Base-by-base conservation (phyloP, 1,284 basidiomycete species). In the Pseudozyma flocculosa region DNA sequence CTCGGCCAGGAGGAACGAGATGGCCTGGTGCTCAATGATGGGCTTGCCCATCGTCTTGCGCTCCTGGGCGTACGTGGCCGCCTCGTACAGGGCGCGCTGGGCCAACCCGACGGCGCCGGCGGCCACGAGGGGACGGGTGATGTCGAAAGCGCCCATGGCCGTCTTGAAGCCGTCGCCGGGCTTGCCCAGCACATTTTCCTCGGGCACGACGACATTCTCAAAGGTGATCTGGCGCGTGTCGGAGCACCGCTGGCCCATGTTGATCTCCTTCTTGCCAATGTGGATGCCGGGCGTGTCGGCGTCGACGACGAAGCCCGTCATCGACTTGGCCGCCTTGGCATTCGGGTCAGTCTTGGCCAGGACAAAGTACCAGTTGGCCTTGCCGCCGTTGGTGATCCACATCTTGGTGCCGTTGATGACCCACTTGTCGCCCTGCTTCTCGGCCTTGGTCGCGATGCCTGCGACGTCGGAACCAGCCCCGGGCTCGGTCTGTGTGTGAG, bases 211-310 rank as follows among this genome's bases (percentile, higher is more conserved):
- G n/a, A 82, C 81, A 54, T 82, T 79, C 63, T 81, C 81, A 59
- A 84, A 83, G 2, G 81, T 83, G 54, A 84, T 81, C 80, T 82
- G 81, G 23, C 83, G 78, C 7, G 83, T 84, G 67, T 84, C 83
- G 1, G 82, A 82, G 61, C 82, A 82, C 9, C 83, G 78, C 70
- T 84, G 83, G 42, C 83, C 83, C 83, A 84, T 84, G 75, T 84
- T 84, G 66, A 84, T 80, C 66, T 83, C 81, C 76, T 84, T 84
- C 72, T 81, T 82, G 45, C 72, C 72, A 8, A 66, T 53, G 51
- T 68, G 62, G 50, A 84, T 80, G 5, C 83, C 83, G 0, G 78
- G 75, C 0, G 80, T 70, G 58, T 83, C 80, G 17, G 79, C 82
- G 42, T 84, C 83, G 24, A 84, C 82, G 22, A 84, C 81, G 57